Evolutionary conservation across 805 yeast genomes (phyloP).

Genomic region (Pichia kluyveri): DNA sequence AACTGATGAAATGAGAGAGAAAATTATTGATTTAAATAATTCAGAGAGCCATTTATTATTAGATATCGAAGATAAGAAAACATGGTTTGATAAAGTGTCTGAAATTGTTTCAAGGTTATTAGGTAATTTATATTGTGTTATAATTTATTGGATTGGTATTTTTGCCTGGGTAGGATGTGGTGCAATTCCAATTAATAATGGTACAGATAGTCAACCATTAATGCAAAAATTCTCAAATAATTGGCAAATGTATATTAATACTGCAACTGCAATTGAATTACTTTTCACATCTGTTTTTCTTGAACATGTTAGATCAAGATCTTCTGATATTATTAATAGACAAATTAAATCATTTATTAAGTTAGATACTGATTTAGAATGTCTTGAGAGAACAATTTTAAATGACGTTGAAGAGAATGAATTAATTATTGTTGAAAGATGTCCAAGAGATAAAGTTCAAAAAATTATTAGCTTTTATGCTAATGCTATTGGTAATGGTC

Average conservation of each 20-base stretch:
- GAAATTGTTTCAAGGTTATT: conserved; percentile 15
- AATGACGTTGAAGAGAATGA: conserved; percentile 16
- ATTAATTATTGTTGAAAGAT: conserved; percentile 21
- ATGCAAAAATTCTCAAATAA: conserved; percentile 23
- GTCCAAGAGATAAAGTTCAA: conserved; percentile 10
- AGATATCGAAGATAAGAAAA: conserved; percentile 14
- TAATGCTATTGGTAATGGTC: conserved; percentile 33
- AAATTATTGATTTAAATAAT: background rate
- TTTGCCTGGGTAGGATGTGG: conserved; percentile 32
- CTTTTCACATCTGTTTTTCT: conserved; percentile 28
- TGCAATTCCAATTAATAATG: conserved; percentile 14
- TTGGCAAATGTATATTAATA: conserved; percentile 35
- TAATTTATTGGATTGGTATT: conserved; percentile 30
- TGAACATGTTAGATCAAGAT: conserved; percentile 32
- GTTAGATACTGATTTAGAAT: conserved; percentile 25
- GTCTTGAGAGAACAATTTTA: background rate
- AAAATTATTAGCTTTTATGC: conserved; percentile 26
- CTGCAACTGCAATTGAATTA: conserved; percentile 31
- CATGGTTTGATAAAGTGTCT: conserved; percentile 28
- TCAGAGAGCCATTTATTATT: background rate
- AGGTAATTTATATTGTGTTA: conserved; percentile 27
- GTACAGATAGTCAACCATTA: conserved; percentile 4
- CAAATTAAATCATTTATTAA: conserved; percentile 13
- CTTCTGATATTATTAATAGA: conserved; percentile 23
- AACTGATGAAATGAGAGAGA: background rate